These are phyloP conservation scores for Phellopilus nigrolimitatus DNA, from an alignment of 1,284 basidiomycete species.

Conservation along the genomic window DNA sequence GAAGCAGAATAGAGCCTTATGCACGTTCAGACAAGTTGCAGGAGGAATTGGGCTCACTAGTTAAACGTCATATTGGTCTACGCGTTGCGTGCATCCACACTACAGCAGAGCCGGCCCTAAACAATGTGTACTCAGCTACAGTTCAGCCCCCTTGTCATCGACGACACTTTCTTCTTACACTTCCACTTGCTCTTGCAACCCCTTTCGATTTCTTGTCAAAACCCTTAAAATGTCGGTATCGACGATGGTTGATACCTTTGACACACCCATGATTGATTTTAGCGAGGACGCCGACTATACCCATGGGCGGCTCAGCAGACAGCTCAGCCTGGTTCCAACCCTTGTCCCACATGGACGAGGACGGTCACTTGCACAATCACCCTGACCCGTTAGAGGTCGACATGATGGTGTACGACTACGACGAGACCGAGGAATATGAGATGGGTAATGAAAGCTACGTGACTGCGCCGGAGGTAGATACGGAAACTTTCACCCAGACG, in stretches of 20 bases:
- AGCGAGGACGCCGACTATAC: slow-evolving; percentile 19
- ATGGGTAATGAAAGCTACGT: slow-evolving; percentile 59
- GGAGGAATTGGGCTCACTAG: no score
- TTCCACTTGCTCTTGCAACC: no score
- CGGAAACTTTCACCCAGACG: background rate
- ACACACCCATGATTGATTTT: slow-evolving; percentile 19
- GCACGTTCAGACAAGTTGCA: no score
- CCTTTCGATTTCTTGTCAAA: background rate
- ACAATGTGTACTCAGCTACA: no score
- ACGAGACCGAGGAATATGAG: slow-evolving; percentile 61
- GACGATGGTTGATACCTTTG: slow-evolving; percentile 17
- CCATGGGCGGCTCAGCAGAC: slow-evolving; percentile 15
- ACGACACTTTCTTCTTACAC: no score
- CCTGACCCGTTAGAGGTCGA: slow-evolving; percentile 52
- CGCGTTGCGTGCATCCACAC: no score
- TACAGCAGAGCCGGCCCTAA: no score
- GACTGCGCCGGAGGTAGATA: slow-evolving; percentile 27
- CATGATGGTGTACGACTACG: slow-evolving; percentile 58
- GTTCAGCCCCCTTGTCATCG: no score
- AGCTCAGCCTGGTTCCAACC: slow-evolving; percentile 20
- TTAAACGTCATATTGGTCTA: no score
- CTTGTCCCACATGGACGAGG: slow-evolving; percentile 20
- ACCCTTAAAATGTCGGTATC: slow-evolving; percentile 13
- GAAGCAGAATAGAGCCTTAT: no score
- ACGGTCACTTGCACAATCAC: slow-evolving; percentile 1